These are phyloP conservation scores for Trichoderma guizhouense DNA, from an alignment of 2,329 filamentous ascomycete species.

Conservation along the genomic window DNA sequence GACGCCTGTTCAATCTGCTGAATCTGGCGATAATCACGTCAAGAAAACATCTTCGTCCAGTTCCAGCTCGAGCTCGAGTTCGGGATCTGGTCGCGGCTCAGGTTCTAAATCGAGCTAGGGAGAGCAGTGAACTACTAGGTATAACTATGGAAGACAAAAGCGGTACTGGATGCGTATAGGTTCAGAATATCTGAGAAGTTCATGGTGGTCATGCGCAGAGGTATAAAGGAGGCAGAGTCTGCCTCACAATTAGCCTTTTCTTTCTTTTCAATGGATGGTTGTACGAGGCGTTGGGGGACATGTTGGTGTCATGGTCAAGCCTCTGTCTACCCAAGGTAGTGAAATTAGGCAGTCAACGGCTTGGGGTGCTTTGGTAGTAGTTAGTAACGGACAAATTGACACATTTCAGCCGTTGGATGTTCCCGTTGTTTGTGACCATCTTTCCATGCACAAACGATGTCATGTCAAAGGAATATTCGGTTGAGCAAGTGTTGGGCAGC, in stretches of 20 bases:
- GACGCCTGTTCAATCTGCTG: background rate
- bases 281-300: background rate
- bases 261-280: background rate
- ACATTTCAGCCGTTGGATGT: background rate
- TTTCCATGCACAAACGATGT: background rate
- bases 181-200: too few relatives aligned
- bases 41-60: constrained; percentile 5
- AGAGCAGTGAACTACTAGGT: background rate
- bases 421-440: background rate
- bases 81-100: background rate
- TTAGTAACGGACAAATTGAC: background rate
- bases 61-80: constrained; percentile 12
- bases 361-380: background rate
- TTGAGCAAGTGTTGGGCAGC: background rate
- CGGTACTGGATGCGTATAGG: background rate
- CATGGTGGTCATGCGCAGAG: background rate
- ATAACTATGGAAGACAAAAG: background rate
- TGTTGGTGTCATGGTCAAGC: background rate
- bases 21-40: background rate
- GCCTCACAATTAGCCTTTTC: background rate
- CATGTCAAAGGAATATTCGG: background rate
- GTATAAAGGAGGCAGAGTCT: background rate
- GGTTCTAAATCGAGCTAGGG: background rate
- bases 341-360: background rate
- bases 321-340: background rate